Conservation (phyloP, 192 early-diverging fungal genomes). For the Backusella tarrabulga region DNA sequence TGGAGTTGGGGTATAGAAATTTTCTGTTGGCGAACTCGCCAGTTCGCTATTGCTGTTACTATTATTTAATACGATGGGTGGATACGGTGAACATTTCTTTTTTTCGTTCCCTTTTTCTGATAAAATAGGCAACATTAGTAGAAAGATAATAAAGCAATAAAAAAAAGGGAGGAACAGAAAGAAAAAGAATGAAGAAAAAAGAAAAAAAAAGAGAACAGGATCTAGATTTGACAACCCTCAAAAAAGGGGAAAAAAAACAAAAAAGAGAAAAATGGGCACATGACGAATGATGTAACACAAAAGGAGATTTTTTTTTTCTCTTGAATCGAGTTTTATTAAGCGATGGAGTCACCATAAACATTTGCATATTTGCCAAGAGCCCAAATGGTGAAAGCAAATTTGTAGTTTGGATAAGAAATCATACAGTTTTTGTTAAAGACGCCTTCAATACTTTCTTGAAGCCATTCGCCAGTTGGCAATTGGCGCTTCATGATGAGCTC, state of each 20-base stretch:
- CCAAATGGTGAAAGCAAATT: slow-evolving; percentile 91
- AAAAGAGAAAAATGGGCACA: neutral
- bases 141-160: neutral
- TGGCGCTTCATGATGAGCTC: slow-evolving; percentile 82
- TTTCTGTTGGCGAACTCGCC: neutral
- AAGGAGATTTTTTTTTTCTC: neutral
- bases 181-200: neutral
- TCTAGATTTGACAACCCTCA: slow-evolving; percentile 4
- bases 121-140: neutral
- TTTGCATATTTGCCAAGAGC: slow-evolving; percentile 84
- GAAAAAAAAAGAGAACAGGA: neutral
- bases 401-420: slow-evolving; percentile 93
- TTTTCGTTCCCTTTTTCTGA: neutral
- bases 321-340: neutral
- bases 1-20: neutral
- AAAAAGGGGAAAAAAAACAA: neutral
- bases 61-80: neutral
- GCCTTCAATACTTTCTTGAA: slow-evolving; percentile 96
- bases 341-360: slow-evolving; percentile 53
- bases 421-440: slow-evolving; percentile 93
- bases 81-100: neutral
- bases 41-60: neutral
- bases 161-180: neutral
- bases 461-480: slow-evolving; percentile 90
- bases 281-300: slow-evolving; percentile 6